Evolutionary conservation across 192 early-diverging fungal genomes (phyloP), one percentile per base, ranked within the genome.

Genomic region (Rhizophagus prolifer): DNA sequence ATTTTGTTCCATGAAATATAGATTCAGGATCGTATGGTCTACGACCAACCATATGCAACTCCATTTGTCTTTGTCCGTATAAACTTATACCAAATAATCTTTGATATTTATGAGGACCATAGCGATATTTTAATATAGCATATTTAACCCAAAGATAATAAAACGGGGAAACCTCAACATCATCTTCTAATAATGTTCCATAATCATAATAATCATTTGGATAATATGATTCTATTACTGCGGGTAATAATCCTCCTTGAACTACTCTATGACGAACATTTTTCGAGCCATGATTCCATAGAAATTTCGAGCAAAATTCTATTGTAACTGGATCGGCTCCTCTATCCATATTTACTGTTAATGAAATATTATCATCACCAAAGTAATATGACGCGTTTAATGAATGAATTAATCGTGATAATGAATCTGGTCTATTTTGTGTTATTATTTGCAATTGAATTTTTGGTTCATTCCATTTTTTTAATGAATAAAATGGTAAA

Each of bases 151-250:
- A 90, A 25, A 78, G 58, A 74, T 88, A 88, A 74, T 86, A 89
- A 72, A 86, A 78, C 1, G 89, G 89, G 0, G 89, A 90, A 6
- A 90, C 84, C 60, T 87, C 86, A 10, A 90, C 84, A 77, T 90
- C 89, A 64, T 90, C 89, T 70, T 90, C 89, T n/a, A 90, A 64
- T 46, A 88, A 64, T 9, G 88, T 80, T 6, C 84, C 89, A 65
- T 88, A 90, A 58, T 90, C 87, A 67, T 90, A 64, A 62, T 88
- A 79, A 26, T 82, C 72, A 28, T 76, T 69, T 9, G 89, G 88
- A 70, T 88, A 88, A 86, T 86, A 90, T 1, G 87, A 83, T 76
- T 90, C 89, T 0, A 89, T 82, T 23, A 90, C 82, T 2, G 87
- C 87, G 54, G 85, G 81, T 83, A 88, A 84, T 47, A 90, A 74